A percentile compares a stretch with the other conserved stretches of the same genome.
phyloP scores from a whole-genome alignment of 495 filamentous ascomycete genomes.

The Penicillium parvum region DNA sequence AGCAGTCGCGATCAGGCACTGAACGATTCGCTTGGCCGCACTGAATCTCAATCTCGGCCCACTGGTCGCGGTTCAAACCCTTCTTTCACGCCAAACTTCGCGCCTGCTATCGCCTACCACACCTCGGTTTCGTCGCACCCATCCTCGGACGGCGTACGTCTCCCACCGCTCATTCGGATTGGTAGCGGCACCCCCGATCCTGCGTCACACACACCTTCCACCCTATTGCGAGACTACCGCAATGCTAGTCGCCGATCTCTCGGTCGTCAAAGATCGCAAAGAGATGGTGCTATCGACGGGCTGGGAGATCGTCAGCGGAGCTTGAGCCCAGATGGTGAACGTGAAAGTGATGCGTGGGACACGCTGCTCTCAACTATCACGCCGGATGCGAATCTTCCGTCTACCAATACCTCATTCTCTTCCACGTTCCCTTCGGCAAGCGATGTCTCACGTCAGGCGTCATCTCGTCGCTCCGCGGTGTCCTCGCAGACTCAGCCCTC shows the following conservation, averaged over 20 bases:
- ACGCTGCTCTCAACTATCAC: constrained; percentile 74
- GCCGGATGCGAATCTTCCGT: constrained; percentile 75
- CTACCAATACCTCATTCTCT: constrained; percentile 73
- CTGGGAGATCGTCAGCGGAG: constrained; percentile 81
- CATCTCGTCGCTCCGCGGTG: constrained; percentile 36
- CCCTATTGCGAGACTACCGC: constrained; percentile 19
- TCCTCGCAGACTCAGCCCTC: constrained; percentile 28
- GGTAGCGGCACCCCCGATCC: constrained; percentile 18
- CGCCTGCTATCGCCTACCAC: constrained; percentile 40
- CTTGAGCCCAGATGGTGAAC: constrained; percentile 64
- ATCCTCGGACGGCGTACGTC: constrained; percentile 17
- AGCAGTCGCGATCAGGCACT: constrained; percentile 27
- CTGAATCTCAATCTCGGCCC: constrained; percentile 6
- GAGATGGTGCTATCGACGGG: constrained; percentile 53
- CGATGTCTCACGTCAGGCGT: constrained; percentile 17
- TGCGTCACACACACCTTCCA: background rate
- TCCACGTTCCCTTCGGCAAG: constrained; percentile 54
- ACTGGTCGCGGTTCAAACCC: background rate
- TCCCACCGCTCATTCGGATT: constrained; percentile 18
- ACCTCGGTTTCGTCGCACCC: constrained; percentile 22
- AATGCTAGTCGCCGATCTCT: too few species aligned
- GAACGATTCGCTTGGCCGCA: constrained; percentile 22
- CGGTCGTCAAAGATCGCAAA: constrained; percentile 14
- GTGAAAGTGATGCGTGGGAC: constrained; percentile 64
- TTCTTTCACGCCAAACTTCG: constrained; percentile 43